Conservation (phyloP, 2,329 filamentous ascomycete genomes). For the Davidsoniella virescens region DNA sequence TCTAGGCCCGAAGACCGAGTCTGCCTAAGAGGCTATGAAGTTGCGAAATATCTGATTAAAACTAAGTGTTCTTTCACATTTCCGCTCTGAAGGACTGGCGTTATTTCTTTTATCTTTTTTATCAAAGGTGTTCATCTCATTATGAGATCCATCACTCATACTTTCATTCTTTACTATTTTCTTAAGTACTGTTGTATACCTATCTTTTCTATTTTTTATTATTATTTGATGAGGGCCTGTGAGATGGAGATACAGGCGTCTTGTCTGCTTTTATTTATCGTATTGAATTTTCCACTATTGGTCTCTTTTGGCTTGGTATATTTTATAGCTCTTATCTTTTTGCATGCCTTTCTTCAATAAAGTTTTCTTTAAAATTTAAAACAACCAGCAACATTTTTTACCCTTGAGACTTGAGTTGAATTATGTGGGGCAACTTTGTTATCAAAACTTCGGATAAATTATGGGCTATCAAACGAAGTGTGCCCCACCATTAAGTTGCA, state of each 20-base stretch:
- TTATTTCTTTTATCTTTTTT: neutral
- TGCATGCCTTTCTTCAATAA: constrained; percentile 19
- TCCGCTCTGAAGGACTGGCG: neutral
- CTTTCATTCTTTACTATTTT: constrained; percentile 6
- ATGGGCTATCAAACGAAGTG: too few species aligned
- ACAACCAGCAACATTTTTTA: neutral
- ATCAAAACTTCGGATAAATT: too few species aligned
- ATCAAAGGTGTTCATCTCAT: neutral
- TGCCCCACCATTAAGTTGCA: too few species aligned
- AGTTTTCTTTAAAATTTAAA: neutral
- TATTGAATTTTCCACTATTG: constrained; percentile 13
- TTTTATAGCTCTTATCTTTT: constrained; percentile 16
- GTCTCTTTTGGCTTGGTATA: constrained; percentile 14
- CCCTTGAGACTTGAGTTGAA: neutral
- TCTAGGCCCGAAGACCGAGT: constrained; percentile 33
- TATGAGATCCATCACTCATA: neutral
- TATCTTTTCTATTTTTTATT: neutral
- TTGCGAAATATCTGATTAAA: constrained; percentile 2
- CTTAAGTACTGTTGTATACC: constrained; percentile 11
- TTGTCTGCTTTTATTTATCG: constrained; percentile 3
- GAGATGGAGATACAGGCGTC: constrained; percentile 5
- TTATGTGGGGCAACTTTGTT: neutral
- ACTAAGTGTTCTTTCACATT: neutral
- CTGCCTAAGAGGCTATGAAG: constrained; percentile 12
- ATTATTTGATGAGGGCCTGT: constrained; percentile 9